Evolutionary conservation across 2,329 filamentous ascomycete genomes (phyloP).

Genomic region (Leptographium radiaticola): DNA sequence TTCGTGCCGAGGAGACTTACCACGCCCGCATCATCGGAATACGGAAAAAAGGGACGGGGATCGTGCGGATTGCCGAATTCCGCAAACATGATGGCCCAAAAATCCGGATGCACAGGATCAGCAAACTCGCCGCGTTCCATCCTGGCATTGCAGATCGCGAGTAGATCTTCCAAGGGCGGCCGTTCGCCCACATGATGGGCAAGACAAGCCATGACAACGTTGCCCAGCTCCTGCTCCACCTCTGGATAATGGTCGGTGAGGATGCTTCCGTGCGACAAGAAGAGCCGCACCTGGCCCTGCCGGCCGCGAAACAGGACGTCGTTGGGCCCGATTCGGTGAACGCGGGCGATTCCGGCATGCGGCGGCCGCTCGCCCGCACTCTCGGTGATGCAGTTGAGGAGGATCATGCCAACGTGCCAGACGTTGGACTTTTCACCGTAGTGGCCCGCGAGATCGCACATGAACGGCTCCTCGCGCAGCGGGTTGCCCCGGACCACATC

Average conservation of each 20-base stretch:
- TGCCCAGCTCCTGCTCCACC: slow-evolving; percentile 2
- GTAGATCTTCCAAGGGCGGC: slow-evolving; percentile 4
- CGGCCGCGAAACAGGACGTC: neutral
- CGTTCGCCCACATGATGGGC: slow-evolving; percentile 5
- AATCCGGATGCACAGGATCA: neutral
- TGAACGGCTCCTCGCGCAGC: neutral
- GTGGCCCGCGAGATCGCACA: slow-evolving; percentile 4
- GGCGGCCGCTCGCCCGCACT: neutral
- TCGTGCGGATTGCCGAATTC: too few relatives aligned
- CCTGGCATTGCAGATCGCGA: neutral
- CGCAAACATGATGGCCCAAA: neutral
- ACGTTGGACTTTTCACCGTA: slow-evolving; percentile 9
- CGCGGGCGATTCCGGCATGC: neutral
- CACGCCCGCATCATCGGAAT: too few relatives aligned
- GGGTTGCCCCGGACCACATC: slow-evolving; percentile 1
- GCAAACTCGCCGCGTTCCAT: neutral
- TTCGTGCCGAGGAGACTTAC: too few relatives aligned
- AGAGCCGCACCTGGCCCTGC: neutral
- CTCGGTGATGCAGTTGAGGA: slow-evolving; percentile 4
- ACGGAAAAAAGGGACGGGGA: too few relatives aligned
- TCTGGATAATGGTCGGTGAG: neutral
- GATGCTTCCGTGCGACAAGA: neutral
- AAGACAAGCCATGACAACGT: slow-evolving; percentile 6
- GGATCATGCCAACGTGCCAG: slow-evolving; percentile 7
- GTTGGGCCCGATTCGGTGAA: neutral